phyloP scores from a whole-genome alignment of 2,329 filamentous ascomycete species.

The Xylaria sp. region DNA sequence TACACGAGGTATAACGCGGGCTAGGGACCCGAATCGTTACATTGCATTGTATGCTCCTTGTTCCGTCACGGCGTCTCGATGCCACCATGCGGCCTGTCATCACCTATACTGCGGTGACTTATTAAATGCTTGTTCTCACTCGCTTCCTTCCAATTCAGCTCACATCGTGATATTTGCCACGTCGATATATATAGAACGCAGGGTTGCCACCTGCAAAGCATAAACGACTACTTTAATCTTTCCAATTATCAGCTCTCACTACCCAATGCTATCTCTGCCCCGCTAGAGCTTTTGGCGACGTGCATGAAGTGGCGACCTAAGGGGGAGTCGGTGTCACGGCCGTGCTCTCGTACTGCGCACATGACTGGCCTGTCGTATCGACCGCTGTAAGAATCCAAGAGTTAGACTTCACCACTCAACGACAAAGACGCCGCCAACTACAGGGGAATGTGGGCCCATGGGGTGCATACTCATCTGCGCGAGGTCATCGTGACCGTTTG shows the following conservation, averaged over 20 bases:
- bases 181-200: background rate
- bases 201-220: background rate
- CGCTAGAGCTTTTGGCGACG: background rate
- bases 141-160: background rate
- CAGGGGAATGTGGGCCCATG: background rate
- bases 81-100: background rate
- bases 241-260: background rate
- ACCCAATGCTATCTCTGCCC: background rate
- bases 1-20: constrained; percentile 23
- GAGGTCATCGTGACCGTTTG: constrained; percentile 47
- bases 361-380: constrained; percentile 20
- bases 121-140: background rate
- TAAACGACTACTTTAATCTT: background rate
- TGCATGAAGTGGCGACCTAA: constrained; percentile 10
- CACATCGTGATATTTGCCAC: background rate
- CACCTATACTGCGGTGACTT: background rate
- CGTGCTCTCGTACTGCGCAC: constrained; percentile 22
- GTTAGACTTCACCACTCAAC: background rate
- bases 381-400: constrained; percentile 11
- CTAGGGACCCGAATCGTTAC: constrained; percentile 26
- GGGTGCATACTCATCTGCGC: constrained; percentile 19
- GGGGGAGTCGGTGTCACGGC: constrained; percentile 22
- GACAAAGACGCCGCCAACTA: background rate
- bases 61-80: constrained; percentile 2
- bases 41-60: constrained; percentile 25